A percentile compares a stretch with the other conserved stretches of the same genome.
Conservation (phyloP, 2,329 filamentous ascomycete genomes). For the Trichoderma koningii region DNA sequence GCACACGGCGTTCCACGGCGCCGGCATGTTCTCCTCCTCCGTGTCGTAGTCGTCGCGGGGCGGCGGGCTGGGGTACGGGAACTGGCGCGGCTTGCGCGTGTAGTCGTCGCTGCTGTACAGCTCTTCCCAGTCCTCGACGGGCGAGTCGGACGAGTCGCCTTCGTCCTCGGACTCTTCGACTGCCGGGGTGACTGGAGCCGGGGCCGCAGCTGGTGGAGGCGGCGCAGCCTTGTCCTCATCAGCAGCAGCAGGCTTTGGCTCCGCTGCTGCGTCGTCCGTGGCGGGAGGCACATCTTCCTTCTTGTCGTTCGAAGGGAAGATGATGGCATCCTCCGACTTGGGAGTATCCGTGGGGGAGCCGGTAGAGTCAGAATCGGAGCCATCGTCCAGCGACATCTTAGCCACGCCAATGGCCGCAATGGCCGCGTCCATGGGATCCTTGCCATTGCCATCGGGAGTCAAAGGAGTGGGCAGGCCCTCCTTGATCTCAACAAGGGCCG, state of each 20-base stretch:
- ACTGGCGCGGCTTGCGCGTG: slow-evolving; percentile 51
- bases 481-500: slow-evolving; percentile 24
- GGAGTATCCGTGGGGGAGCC: slow-evolving; percentile 40
- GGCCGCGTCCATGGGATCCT: slow-evolving; percentile 30
- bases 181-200: slow-evolving; percentile 1
- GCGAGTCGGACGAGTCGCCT: slow-evolving; percentile 60
- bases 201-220: neutral
- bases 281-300: slow-evolving; percentile 42
- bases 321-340: slow-evolving; percentile 37
- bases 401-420: slow-evolving; percentile 29
- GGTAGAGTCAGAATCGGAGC: slow-evolving; percentile 36
- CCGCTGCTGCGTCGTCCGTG: slow-evolving; percentile 20
- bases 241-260: slow-evolving; percentile 12
- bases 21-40: slow-evolving; percentile 58
- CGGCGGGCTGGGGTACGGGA: slow-evolving; percentile 40
- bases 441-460: neutral
- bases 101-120: slow-evolving; percentile 62
- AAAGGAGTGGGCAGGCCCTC: too few species aligned
- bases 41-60: slow-evolving; percentile 50
- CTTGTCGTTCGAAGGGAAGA: slow-evolving; percentile 32
- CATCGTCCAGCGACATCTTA: slow-evolving; percentile 31
- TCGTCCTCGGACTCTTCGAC: slow-evolving; percentile 43
- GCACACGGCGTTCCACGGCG: slow-evolving; percentile 65
- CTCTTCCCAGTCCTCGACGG: slow-evolving; percentile 60
- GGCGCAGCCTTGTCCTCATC: neutral